Evolutionary conservation across 2,329 filamentous ascomycete species (phyloP), one percentile per base, ranked within the genome.

Genomic region (Emmonsiellopsis sp.): DNA sequence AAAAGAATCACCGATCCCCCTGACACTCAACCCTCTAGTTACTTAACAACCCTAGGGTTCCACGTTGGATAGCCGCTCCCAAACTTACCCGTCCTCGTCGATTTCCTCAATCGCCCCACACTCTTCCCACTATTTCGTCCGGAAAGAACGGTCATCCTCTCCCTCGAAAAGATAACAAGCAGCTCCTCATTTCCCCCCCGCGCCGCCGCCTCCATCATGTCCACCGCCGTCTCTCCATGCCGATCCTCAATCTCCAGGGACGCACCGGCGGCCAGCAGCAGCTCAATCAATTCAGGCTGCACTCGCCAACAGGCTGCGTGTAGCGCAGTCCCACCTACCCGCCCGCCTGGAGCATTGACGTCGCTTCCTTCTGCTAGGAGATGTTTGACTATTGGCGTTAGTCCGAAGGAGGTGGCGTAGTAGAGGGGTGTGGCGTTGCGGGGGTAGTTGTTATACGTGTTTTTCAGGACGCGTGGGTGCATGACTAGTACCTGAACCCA

Each of bases 401-500:
- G 41, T 6, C 11, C 50, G 41, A 52, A 52, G 42, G 50, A 52
- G 9, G 50, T 45, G 5, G 50, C 50, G 42, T 52, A 46, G 32
- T 52, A 52, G 2, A 52, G 15, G 1, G 50, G 50, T 9, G 40
- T 52, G 40, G 26, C 35, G 16, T 41, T 37, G 2, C 50, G 41
- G 11, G 50, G 41, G 5, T 52, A 52, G 5, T 32, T 16, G 15
- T 45, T 16, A 16, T 52, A 52, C 3, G 50, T 46, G 4, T 8
- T 8, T 7, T 38, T 5, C 5, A 52, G 7, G 41, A 20, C n/a
- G 3, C 9, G 16, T 3, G 50, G 50, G 15, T n/a, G 30, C 8
- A 52, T 2, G 50, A 52, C 6, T 15, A 52, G 50, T 30, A 46
- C 9, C 41, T 52, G 50, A 13, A 52, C 20, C 50, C 50, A 52